Evolutionary conservation across 805 yeast genomes (phyloP).

Genomic region (Teunomyces barrocoloradensis): DNA sequence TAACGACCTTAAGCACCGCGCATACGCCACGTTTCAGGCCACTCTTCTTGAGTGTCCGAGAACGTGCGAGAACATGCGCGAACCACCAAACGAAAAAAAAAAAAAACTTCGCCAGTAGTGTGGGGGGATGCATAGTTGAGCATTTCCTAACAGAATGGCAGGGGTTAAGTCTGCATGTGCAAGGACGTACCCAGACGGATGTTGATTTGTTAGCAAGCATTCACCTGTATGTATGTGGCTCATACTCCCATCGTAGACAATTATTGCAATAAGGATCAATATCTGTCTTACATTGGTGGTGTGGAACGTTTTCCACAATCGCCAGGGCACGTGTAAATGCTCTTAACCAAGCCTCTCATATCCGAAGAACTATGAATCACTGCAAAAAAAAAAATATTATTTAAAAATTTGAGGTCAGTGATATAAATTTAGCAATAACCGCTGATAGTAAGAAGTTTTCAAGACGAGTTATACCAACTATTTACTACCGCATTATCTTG

Average conservation of each 20-base stretch:
- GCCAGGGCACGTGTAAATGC: slow-evolving; percentile 3
- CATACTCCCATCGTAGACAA: background rate
- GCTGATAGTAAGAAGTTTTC: background rate
- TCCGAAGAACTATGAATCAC: slow-evolving; percentile 3
- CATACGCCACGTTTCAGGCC: background rate
- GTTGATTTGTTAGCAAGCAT: background rate
- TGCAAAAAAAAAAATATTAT: background rate
- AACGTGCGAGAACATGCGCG: slow-evolving; percentile 1
- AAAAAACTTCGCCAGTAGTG: background rate
- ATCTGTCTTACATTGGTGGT: background rate
- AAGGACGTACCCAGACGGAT: background rate
- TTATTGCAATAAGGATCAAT: background rate
- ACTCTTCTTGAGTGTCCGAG: background rate
- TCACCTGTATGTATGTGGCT: background rate
- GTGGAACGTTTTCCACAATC: slow-evolving; percentile 1
- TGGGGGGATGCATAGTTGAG: background rate
- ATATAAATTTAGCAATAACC: slow-evolving; percentile 3
- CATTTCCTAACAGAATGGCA: background rate
- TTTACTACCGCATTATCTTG: background rate
- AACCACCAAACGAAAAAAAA: background rate
- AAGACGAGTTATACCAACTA: background rate
- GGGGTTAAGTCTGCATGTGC: background rate
- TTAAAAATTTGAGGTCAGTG: slow-evolving; percentile 2
- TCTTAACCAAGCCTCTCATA: slow-evolving; percentile 4
- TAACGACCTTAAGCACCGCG: background rate